Evolutionary conservation across 2,329 filamentous ascomycete genomes (phyloP).

Genomic region (Fusarium denticulatum): DNA sequence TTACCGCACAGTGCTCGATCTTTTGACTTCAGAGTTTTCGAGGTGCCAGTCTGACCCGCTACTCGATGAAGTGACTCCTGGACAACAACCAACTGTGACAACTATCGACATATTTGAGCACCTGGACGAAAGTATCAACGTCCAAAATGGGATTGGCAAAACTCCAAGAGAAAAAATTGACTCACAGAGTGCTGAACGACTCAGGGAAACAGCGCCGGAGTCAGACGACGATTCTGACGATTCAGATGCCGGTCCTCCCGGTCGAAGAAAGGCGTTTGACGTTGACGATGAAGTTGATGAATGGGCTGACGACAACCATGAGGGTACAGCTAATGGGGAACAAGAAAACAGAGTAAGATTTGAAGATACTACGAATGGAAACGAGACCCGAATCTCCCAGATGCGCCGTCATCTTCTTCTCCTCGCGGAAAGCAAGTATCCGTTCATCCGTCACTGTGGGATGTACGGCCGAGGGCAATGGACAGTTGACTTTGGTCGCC

Average conservation of each 20-base stretch:
- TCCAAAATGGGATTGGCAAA: conserved; percentile 68
- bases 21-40: conserved; percentile 74
- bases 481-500: conserved; percentile 82
- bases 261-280: conserved; percentile 31
- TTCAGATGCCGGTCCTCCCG: conserved; percentile 45
- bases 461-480: conserved; percentile 74
- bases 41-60: conserved; percentile 71
- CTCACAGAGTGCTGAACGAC: conserved; percentile 58
- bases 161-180: conserved; percentile 59
- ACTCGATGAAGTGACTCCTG: conserved; percentile 47
- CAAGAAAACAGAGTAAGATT: conserved; percentile 61
- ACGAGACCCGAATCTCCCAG: conserved; percentile 62
- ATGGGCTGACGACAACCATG: conserved; percentile 47
- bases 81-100: conserved; percentile 54
- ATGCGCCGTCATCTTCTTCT: conserved; percentile 79
- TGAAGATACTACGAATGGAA: conserved; percentile 55
- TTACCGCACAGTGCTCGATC: conserved; percentile 77
- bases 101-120: conserved; percentile 67
- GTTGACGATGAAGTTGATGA: conserved; percentile 49
- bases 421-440: conserved; percentile 73
- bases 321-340: conserved; percentile 46
- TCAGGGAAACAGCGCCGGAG: conserved; percentile 52
- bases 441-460: conserved; percentile 75
- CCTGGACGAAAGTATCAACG: conserved; percentile 62
- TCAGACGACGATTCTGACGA: conserved; percentile 51